A percentile compares a stretch with the other conserved stretches of the same genome.
phyloP scores from a whole-genome alignment of 23 red algal species.

The Gracilariopsis chorda region DNA sequence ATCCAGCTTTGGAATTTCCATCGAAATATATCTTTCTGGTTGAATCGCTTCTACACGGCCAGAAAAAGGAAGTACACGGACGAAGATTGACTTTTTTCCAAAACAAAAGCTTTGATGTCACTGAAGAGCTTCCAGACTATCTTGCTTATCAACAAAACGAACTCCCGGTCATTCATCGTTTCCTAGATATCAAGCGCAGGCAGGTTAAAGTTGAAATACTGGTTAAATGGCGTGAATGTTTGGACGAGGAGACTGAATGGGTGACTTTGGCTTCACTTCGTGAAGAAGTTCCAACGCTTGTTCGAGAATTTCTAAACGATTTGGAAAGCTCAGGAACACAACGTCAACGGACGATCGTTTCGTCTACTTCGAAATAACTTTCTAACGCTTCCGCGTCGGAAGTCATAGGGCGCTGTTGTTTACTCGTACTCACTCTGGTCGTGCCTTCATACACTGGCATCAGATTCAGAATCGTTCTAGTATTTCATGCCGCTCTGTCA shows the following conservation, averaged over 20 bases:
- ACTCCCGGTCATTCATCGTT: neutral
- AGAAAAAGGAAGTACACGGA: neutral
- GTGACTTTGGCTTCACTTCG: neutral
- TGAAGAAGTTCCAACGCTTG: neutral
- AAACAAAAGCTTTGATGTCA: neutral
- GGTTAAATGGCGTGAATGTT: too few species aligned
- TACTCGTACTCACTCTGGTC: too few species aligned
- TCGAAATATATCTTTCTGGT: conserved; percentile 5
- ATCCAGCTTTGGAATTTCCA: neutral
- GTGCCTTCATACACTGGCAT: too few species aligned
- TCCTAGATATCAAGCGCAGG: neutral
- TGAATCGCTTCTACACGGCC: neutral
- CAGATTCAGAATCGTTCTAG: too few species aligned
- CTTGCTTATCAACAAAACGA: conserved; percentile 4
- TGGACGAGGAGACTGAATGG: conserved; percentile 8
- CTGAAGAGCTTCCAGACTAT: neutral
- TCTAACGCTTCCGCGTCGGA: too few species aligned
- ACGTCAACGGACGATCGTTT: too few species aligned
- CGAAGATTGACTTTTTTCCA: conserved; percentile 22
- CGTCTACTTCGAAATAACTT: too few species aligned
- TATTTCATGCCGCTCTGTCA: too few species aligned
- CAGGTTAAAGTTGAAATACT: neutral
- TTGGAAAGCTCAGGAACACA: too few species aligned
- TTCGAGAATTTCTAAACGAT: neutral
- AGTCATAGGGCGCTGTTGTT: too few species aligned